A percentile compares a stretch with the other conserved stretches of the same genome.
phyloP scores from a whole-genome alignment of 768 basidiomycete species.

The Termitomyces bulborhizus region DNA sequence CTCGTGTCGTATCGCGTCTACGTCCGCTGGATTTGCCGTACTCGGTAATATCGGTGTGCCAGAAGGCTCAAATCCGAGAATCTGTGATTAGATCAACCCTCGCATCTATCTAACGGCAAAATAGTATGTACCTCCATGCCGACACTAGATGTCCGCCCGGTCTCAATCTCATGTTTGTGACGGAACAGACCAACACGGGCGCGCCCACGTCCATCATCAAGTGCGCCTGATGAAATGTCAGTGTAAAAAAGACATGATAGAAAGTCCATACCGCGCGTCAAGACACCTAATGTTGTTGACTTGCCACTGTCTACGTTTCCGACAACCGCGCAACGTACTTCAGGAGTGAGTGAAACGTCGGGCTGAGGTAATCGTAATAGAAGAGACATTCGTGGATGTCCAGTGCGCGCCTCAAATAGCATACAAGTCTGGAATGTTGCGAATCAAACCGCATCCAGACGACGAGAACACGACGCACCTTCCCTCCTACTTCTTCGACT shows the following conservation, averaged over 20 bases:
- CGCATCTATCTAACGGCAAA: background rate
- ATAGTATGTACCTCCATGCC: slow-evolving; percentile 78
- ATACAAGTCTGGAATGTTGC: slow-evolving; percentile 40
- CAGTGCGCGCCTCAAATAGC: slow-evolving; percentile 40
- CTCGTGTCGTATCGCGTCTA: slow-evolving; percentile 68
- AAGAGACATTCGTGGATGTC: slow-evolving; percentile 50
- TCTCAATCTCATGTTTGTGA: slow-evolving; percentile 97
- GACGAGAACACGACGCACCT: slow-evolving; percentile 34
- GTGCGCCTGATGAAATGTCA: slow-evolving; percentile 40
- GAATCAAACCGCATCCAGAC: background rate
- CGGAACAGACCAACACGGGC: slow-evolving; percentile 88
- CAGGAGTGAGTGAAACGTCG: slow-evolving; percentile 72
- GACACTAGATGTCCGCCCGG: slow-evolving; percentile 89
- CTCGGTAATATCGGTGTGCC: slow-evolving; percentile 78
- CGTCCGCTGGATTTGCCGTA: slow-evolving; percentile 46
- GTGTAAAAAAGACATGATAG: slow-evolving; percentile 8
- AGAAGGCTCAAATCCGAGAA: slow-evolving; percentile 77
- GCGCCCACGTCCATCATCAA: slow-evolving; percentile 78
- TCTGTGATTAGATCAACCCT: slow-evolving; percentile 35
- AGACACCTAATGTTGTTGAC: slow-evolving; percentile 88
- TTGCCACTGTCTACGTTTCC: slow-evolving; percentile 96
- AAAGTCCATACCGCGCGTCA: slow-evolving; percentile 70
- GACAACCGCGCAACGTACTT: slow-evolving; percentile 93
- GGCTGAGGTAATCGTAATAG: slow-evolving; percentile 73
- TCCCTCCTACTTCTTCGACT: slow-evolving; percentile 77